A percentile compares a stretch with the other conserved stretches of the same genome.
These are phyloP conservation scores for Metschnikowia lachancei DNA, from an alignment of 805 yeast genomes.

Conservation along the genomic window DNA sequence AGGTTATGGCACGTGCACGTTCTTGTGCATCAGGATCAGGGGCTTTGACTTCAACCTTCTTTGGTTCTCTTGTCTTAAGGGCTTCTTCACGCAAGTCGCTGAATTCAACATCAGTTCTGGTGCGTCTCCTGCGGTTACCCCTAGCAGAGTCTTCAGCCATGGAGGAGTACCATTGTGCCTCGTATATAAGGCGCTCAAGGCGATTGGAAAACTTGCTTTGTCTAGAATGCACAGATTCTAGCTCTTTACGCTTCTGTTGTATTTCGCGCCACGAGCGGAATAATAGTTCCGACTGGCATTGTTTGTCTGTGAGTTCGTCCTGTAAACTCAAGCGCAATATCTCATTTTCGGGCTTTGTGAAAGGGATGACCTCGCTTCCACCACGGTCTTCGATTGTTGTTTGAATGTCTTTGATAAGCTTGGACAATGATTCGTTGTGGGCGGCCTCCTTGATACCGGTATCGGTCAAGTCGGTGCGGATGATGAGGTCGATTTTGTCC, in stretches of 20 bases:
- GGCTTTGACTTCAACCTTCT: background rate
- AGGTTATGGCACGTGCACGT: slow-evolving; percentile 5
- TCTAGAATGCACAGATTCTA: slow-evolving; percentile 27
- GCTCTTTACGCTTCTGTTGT: slow-evolving; percentile 22
- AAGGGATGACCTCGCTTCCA: slow-evolving; percentile 16
- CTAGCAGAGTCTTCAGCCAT: slow-evolving; percentile 18
- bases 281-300: slow-evolving; percentile 22
- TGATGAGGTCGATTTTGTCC: slow-evolving; percentile 12
- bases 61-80: slow-evolving; percentile 8
- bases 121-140: slow-evolving; percentile 18
- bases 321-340: slow-evolving; percentile 19
- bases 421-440: slow-evolving; percentile 7
- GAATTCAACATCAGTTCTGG: slow-evolving; percentile 17
- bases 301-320: slow-evolving; percentile 15
- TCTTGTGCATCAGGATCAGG: slow-evolving; percentile 3
- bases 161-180: slow-evolving; percentile 39
- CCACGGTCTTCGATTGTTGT: slow-evolving; percentile 14
- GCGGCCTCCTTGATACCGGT: slow-evolving; percentile 19
- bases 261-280: slow-evolving; percentile 25
- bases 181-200: slow-evolving; percentile 36
- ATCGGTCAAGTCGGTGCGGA: slow-evolving; percentile 21
- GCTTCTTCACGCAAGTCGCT: slow-evolving; percentile 16
- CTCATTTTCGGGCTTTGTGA: slow-evolving; percentile 28
- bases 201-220: slow-evolving; percentile 27
- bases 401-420: slow-evolving; percentile 13